Evolutionary conservation across 2,329 filamentous ascomycete genomes (phyloP), one percentile per base, ranked within the genome.

Genomic region (Claviceps pazoutovae): DNA sequence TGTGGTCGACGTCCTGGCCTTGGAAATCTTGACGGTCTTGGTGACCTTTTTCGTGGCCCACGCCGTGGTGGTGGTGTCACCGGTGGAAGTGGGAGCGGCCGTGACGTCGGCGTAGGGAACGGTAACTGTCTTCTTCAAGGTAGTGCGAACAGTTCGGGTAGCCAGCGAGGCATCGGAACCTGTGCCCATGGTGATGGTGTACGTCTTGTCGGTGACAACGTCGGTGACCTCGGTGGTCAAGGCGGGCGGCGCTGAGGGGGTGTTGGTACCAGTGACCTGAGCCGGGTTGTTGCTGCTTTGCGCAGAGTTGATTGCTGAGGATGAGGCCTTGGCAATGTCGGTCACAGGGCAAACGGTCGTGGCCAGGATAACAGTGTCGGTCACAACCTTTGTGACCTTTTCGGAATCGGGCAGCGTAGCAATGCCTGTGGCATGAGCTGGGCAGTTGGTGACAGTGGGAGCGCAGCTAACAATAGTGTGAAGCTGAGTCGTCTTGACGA

Each of bases 401-500:
- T 68, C 63, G 14, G 61, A 58, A 56, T 65, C 64, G 53, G 69
- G 66, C 46, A 71, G 60, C 54, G 61, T 58, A 49, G 63, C 63
- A 49, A 67, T 59, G 49, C 58, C 65, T 21, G 64, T 61, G 55
- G 62, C 46, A 53, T 60, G 50, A 52, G 48, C 64, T 51, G 70
- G 69, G 66, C 78, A 82, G 77, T 79, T 68, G 65, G 76, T 78
- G 62, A 79, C 71, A 52, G 73, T 75, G 52, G 78, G 68, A 56
- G 70, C 74, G 63, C 78, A 81, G 53, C 74, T 78, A 59, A 72
- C 80, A 66, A 80, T 70, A 64, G 78, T 81, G 55, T 74, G 68
- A 57, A 78, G 66, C 62, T 76, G 66, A 53, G 76, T 80, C 62
- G 71, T 67, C 69, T 74, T 71, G 67, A 80, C 69, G 57, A 75